Conservation (phyloP, 495 filamentous ascomycete genomes). For the Chaetomium tenue region DNA sequence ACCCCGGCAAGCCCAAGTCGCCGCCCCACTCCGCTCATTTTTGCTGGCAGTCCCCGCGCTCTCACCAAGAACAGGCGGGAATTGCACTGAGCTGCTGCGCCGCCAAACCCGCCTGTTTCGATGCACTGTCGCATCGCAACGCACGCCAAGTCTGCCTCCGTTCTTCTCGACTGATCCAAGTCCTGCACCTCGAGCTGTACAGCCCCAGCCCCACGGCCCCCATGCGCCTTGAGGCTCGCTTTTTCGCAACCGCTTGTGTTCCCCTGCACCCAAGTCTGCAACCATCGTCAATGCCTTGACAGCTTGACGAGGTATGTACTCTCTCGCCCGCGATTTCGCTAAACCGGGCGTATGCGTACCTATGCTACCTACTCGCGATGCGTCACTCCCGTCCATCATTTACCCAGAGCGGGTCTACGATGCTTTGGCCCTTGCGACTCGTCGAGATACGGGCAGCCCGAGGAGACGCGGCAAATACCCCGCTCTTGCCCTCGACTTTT, state of each 20-base stretch:
- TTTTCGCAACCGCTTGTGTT: background rate
- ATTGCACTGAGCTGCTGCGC: constrained; percentile 19
- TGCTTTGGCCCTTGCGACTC: constrained; percentile 5
- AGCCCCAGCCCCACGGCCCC: constrained; percentile 14
- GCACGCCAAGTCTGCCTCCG: constrained; percentile 5
- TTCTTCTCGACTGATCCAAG: background rate
- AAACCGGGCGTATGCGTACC: background rate
- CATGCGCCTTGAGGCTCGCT: constrained; percentile 6
- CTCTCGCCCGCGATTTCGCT: background rate
- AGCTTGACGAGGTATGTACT: background rate
- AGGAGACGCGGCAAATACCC: background rate
- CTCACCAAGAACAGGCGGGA: constrained; percentile 21
- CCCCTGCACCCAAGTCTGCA: too few species aligned
- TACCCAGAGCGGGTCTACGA: constrained; percentile 3
- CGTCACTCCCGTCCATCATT: background rate
- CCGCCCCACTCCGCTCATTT: constrained; percentile 20
- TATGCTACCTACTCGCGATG: background rate
- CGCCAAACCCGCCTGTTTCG: constrained; percentile 4
- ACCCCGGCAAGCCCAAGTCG: constrained; percentile 2
- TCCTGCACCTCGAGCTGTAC: constrained; percentile 7
- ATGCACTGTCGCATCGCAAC: constrained; percentile 15
- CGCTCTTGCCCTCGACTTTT: background rate
- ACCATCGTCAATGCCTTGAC: too few species aligned
- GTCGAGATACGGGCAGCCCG: constrained; percentile 11
- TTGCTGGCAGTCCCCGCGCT: background rate